Evolutionary conservation across 257 asterid species (phyloP), one percentile per base, ranked within the genome.

Genomic region (Euphrasia confusa): DNA sequence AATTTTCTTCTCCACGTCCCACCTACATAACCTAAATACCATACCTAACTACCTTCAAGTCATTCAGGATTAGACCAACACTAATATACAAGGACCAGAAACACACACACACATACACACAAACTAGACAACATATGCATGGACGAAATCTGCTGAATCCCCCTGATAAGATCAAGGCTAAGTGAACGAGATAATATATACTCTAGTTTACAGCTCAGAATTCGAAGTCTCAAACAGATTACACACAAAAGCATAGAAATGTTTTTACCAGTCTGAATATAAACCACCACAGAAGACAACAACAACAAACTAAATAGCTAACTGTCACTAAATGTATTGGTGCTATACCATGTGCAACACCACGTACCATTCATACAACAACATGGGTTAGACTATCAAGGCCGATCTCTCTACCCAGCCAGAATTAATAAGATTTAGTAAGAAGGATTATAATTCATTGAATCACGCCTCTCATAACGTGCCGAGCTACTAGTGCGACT

Each of bases 401-500:
- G 62, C 63, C 72, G 65, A 65, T 66, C 74, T 60, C 75, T 62
- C 77, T 66, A 72, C 64, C 72, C 67, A 54, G 56, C 71, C 50
- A 45, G 52, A 45, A 13, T 45, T 10, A 35, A 49, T 33, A 54
- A 60, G 58, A 58, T 66, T 74, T 58, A 79, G 57, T 78, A 71
- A 65, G 74, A 75, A 56, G 80, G 71, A 65, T 76, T 70, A 40
- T 78, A 66, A 65, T 57, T 72, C 65, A 80, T 60, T 10, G 83
- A 69, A 54, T 72, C 66, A 64, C 72, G 82, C 68, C 71, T 60
- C 68, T 85, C 90, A 79, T 79, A 71, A 61, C 85, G 79, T 48
- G 83, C 81, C 37, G 76, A 78, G 82, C 92, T 84, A 84, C 92
- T 84, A 84, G 73, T 14, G 56, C 71, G 79, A 65, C 76, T 75